A percentile compares a stretch with the other conserved stretches of the same genome.
Evolutionary conservation across 495 filamentous ascomycete genomes (phyloP).

Genomic region (Penicillium paxilli): DNA sequence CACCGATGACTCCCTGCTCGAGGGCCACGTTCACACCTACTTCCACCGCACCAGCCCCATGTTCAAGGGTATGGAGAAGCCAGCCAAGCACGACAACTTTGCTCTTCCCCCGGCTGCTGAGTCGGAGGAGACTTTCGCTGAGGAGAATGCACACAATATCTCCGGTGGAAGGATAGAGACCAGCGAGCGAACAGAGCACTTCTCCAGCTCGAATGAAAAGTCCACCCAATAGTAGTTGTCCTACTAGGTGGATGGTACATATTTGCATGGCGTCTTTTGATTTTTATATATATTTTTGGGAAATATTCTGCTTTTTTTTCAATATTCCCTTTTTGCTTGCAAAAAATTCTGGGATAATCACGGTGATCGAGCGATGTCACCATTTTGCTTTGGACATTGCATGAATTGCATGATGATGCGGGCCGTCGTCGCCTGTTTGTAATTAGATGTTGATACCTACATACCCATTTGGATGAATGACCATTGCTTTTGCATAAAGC

Average conservation of each 20-base stretch:
- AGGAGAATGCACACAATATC: conserved; percentile 5
- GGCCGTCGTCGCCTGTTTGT: conserved; percentile 13
- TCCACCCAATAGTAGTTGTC: not conserved
- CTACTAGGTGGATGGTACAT: not conserved
- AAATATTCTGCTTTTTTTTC: conserved; percentile 7
- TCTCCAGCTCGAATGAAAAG: conserved; percentile 24
- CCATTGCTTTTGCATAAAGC: conserved; percentile 9
- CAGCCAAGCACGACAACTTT: conserved; percentile 38
- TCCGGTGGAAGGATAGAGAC: conserved; percentile 1
- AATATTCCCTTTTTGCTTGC: too few relatives aligned
- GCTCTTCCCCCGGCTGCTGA: conserved; percentile 43
- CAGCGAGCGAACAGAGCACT: conserved; percentile 2
- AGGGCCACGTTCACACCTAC: conserved; percentile 48
- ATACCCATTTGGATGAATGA: conserved; percentile 15
- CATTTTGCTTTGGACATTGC: conserved; percentile 15
- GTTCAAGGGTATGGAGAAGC: conserved; percentile 48
- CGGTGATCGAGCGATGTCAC: not conserved
- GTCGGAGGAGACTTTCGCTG: conserved; percentile 14
- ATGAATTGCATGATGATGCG: conserved; percentile 20
- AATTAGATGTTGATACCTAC: conserved; percentile 28
- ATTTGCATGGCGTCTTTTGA: conserved; percentile 2
- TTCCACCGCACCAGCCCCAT: conserved; percentile 53
- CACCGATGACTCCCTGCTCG: conserved; percentile 43
- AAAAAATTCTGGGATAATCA: conserved; percentile 11
- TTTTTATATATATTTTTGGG: conserved; percentile 11